phyloP scores from a whole-genome alignment of 208 protist genomes.

The Chromosphaera perkinsii region DNA sequence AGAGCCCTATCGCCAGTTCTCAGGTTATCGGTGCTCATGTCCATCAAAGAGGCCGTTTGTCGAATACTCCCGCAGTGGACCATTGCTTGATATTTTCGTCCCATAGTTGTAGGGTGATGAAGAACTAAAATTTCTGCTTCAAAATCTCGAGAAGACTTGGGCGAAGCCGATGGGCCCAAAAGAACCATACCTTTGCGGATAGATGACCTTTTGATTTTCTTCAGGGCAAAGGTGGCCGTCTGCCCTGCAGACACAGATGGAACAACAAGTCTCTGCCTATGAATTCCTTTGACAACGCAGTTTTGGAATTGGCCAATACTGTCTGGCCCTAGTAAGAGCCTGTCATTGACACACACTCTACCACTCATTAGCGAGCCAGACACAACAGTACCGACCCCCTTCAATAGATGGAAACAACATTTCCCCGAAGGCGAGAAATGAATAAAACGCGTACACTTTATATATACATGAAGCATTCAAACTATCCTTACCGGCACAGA shows the following conservation, averaged over 20 bases:
- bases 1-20: slow-evolving; percentile 80
- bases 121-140: slow-evolving; percentile 89
- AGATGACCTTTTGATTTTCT: slow-evolving; percentile 81
- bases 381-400: slow-evolving; percentile 88
- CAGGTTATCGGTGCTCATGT: slow-evolving; percentile 70
- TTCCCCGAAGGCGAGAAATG: not conserved
- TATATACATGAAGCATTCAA: too few species aligned
- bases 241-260: slow-evolving; percentile 70
- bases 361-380: slow-evolving; percentile 83
- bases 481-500: too few species aligned
- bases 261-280: slow-evolving; percentile 79
- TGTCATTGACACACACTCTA: slow-evolving; percentile 75
- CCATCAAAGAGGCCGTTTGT: slow-evolving; percentile 39
- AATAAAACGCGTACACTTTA: too few species aligned
- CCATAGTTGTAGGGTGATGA: slow-evolving; percentile 94
- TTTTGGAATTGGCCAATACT: slow-evolving; percentile 14
- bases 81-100: slow-evolving; percentile 88
- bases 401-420: slow-evolving; percentile 28
- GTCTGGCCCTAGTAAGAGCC: slow-evolving; percentile 78
- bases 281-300: slow-evolving; percentile 69
- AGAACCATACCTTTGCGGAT: slow-evolving; percentile 90
- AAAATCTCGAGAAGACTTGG: slow-evolving; percentile 82
- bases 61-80: slow-evolving; percentile 75
- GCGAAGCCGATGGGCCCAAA: slow-evolving; percentile 21
- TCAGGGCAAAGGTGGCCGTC: slow-evolving; percentile 82